phyloP scores from a whole-genome alignment of 73 alveolate genomes.

The Urostyla sp. region DNA sequence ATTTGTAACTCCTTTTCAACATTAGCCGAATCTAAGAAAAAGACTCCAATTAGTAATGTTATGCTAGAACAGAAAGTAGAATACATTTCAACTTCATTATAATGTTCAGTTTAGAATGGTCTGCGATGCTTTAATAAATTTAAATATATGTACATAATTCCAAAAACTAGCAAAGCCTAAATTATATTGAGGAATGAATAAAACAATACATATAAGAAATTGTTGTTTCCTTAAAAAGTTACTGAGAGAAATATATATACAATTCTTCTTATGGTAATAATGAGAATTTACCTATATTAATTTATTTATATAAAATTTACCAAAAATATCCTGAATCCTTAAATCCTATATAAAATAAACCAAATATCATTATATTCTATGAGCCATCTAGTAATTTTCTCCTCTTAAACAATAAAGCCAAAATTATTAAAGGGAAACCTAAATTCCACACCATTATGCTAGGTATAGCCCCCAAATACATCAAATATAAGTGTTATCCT shows the following conservation, averaged over 20 bases:
- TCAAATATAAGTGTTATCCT: neutral
- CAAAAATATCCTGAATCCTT: neutral
- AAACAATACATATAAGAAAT: neutral
- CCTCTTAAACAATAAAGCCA: neutral
- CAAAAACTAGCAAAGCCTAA: neutral
- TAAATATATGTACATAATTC: neutral
- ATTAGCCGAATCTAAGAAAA: neutral
- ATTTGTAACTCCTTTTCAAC: neutral
- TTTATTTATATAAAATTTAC: no score
- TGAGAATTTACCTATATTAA: no score
- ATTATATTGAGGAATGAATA: no score
- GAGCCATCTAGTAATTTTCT: neutral
- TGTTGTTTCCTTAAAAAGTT: neutral
- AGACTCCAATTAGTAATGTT: conserved; percentile 11
- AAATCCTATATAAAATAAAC: conserved; percentile 17
- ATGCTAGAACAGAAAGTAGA: neutral
- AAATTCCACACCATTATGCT: neutral
- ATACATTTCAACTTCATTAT: neutral
- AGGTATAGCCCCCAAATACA: neutral
- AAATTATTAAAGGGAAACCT: neutral
- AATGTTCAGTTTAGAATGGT: neutral
- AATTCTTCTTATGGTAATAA: conserved; percentile 9
- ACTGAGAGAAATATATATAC: neutral
- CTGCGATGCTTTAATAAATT: neutral
- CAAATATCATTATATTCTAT: neutral